These are phyloP conservation scores for Suillus cothurnatus DNA, from an alignment of 768 basidiomycete genomes.

Conservation along the genomic window DNA sequence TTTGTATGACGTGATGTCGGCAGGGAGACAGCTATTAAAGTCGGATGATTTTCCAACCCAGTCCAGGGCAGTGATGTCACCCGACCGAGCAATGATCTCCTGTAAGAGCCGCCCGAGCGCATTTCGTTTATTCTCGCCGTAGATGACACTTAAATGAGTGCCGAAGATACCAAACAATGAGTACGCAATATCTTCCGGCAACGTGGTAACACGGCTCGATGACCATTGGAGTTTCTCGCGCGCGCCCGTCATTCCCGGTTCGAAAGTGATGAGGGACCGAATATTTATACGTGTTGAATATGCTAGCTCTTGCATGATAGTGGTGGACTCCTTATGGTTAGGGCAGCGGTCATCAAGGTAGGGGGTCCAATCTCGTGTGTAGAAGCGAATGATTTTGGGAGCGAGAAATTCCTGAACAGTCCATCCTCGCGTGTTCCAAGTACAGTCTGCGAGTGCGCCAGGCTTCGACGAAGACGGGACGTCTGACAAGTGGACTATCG, in stretches of 20 bases:
- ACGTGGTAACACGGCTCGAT: neutral
- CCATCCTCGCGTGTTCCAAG: constrained; percentile 32
- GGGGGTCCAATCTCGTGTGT: constrained; percentile 23
- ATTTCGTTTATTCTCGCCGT: neutral
- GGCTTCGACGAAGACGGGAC: constrained; percentile 14
- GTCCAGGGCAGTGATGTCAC: constrained; percentile 3
- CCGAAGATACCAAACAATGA: neutral
- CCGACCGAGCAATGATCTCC: neutral
- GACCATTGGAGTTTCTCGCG: neutral
- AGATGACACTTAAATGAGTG: neutral
- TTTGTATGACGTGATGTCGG: neutral
- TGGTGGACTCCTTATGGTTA: neutral
- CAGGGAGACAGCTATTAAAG: constrained; percentile 10
- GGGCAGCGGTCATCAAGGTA: neutral
- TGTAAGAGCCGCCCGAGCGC: neutral
- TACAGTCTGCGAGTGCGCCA: constrained; percentile 18
- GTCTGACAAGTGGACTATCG: constrained; percentile 27
- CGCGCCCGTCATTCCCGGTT: neutral
- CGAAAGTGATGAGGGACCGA: neutral
- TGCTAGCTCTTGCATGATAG: neutral
- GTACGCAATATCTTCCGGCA: neutral
- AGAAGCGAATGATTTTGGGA: constrained; percentile 25
- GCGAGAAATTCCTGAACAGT: constrained; percentile 31
- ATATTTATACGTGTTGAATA: neutral
- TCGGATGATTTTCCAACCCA: constrained; percentile 5